Evolutionary conservation across 495 filamentous ascomycete genomes (phyloP), one percentile per base, ranked within the genome.

Genomic region (Penicillium cosmopolitanum): DNA sequence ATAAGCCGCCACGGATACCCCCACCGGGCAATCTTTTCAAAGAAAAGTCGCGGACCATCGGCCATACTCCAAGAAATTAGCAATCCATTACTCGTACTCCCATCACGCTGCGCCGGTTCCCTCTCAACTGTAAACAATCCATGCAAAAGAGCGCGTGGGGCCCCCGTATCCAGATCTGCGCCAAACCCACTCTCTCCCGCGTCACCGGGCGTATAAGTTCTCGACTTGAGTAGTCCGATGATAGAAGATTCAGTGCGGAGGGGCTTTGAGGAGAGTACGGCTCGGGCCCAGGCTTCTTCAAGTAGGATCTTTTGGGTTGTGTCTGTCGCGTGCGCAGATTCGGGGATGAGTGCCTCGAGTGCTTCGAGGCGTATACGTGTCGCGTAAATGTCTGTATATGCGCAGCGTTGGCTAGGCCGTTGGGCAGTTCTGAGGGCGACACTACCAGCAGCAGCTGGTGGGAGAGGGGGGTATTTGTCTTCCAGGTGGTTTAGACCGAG

Each of bases 1-100:
- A 75, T 70, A 55, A 73, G 52, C 3, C 74, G 72, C 64, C 67
- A 77, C 25, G 72, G 70, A 63, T 72, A 74, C 21, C 72, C 72
- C 67, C 69, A 75, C 0, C 51, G 53, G 0, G 69, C 51, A 44
- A 75, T 68, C 51, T 46, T 63, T 42, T 75, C 72, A 40, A 73
- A 77, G 51, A 75, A 70, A 13, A 53, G 6, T 2, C 70, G 62
- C 25, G 60, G 58, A 5, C 25, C 56, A 34, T 68, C 60, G 0
- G 73, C 48, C 23, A 74, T 57, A 1, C n/a, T 42, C 70, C 68
- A 70, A 0, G 61, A 58, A n/a, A 69, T 46, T 1, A 74, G 61
- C 2, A 76, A 51, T 1, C 68, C 73, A 28, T 62, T 58, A 10
- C 57, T 58, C 5, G 59, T 58, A 10, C 57, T 56, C 3, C 68